phyloP scores from a whole-genome alignment of 1,139 yeast genomes.

The Saccharomyces pastorianus region DNA sequence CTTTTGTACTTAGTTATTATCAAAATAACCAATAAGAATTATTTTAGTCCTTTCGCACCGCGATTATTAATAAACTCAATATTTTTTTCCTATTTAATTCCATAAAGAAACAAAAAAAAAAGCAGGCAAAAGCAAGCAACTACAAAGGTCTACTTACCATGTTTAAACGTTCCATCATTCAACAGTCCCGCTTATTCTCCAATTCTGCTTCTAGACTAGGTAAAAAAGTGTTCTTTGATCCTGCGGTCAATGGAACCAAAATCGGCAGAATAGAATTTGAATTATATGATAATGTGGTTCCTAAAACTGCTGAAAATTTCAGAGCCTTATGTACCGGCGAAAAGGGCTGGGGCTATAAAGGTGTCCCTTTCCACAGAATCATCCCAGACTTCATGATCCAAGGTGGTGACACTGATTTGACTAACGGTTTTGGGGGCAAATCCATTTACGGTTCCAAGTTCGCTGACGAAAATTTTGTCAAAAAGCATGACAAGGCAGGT shows the following conservation, averaged over 20 bases:
- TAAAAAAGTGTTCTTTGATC: constrained; percentile 75
- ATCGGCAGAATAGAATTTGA: constrained; percentile 70
- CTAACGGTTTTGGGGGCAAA: constrained; percentile 93
- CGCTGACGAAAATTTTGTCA: constrained; percentile 78
- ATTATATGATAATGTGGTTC: constrained; percentile 80
- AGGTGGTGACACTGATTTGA: constrained; percentile 94
- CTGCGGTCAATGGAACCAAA: constrained; percentile 68
- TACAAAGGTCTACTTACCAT: constrained; percentile 1
- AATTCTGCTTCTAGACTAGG: constrained; percentile 25
- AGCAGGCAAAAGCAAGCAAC: neutral
- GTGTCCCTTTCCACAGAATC: constrained; percentile 86
- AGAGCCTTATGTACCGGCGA: constrained; percentile 49
- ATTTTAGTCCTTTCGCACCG: neutral
- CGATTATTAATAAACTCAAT: neutral
- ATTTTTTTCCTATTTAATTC: neutral
- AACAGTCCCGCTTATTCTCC: constrained; percentile 23
- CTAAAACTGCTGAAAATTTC: constrained; percentile 89
- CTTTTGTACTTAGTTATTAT: neutral
- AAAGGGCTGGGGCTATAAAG: constrained; percentile 65
- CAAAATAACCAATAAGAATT: neutral
- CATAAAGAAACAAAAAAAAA: neutral
- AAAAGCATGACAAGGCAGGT: constrained; percentile 80
- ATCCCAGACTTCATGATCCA: constrained; percentile 92
- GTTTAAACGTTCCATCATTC: constrained; percentile 9
- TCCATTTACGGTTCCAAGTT: constrained; percentile 87